Conservation (phyloP, 768 basidiomycete genomes). For the Boletales sp. region DNA sequence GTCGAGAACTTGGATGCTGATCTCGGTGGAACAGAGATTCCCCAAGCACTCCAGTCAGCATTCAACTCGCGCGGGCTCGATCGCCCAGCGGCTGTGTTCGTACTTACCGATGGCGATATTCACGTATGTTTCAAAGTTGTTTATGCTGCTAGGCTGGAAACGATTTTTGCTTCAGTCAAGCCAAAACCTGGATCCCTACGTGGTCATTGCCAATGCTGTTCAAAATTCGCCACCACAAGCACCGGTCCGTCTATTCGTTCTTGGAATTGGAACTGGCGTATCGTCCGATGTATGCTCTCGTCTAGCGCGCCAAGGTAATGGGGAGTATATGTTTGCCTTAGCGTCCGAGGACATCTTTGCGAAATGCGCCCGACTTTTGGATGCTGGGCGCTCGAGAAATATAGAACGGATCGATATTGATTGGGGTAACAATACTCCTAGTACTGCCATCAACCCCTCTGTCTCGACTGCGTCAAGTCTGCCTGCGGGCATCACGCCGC, state of each 20-base stretch:
- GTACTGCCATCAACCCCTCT: neutral
- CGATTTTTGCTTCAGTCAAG: neutral
- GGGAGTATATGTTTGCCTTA: conserved; percentile 45
- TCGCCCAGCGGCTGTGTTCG: conserved; percentile 47
- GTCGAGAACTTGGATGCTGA: conserved; percentile 40
- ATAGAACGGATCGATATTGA: conserved; percentile 46
- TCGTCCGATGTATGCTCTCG: conserved; percentile 51
- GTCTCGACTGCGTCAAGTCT: conserved; percentile 16
- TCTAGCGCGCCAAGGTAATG: conserved; percentile 54
- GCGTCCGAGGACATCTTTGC: conserved; percentile 42
- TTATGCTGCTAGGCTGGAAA: neutral
- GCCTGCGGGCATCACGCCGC: conserved; percentile 11
- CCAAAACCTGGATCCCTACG: conserved; percentile 16
- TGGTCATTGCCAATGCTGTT: conserved; percentile 31
- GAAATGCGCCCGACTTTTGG: conserved; percentile 49
- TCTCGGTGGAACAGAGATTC: conserved; percentile 51
- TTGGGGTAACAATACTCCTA: conserved; percentile 36
- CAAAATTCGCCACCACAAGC: conserved; percentile 23
- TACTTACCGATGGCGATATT: conserved; percentile 59
- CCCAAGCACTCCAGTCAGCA: conserved; percentile 36
- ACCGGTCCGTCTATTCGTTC: conserved; percentile 49
- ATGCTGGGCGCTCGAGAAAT: conserved; percentile 46
- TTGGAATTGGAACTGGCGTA: conserved; percentile 52
- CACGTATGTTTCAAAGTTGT: conserved; percentile 5
- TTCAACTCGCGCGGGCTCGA: conserved; percentile 32